These are phyloP conservation scores for Fusarium tjaetaba DNA, from an alignment of 2,329 filamentous ascomycete genomes.

Conservation along the genomic window DNA sequence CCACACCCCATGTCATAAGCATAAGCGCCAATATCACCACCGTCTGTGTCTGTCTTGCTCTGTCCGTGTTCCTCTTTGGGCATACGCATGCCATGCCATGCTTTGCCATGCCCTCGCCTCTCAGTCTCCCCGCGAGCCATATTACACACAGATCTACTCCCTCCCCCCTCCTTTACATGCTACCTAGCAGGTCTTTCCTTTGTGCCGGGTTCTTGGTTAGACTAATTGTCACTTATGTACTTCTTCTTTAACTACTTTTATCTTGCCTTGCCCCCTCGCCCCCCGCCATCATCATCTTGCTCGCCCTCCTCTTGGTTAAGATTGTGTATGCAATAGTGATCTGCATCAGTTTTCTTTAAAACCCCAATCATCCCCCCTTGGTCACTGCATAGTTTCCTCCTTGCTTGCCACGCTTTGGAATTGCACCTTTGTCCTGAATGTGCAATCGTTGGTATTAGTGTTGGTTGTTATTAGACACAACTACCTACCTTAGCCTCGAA, in stretches of 20 bases:
- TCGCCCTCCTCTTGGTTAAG: slow-evolving; percentile 19
- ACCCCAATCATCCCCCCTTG: background rate
- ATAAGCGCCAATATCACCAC: slow-evolving; percentile 25
- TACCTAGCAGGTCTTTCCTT: slow-evolving; percentile 5
- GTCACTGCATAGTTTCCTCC: background rate
- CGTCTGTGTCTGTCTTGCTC: background rate
- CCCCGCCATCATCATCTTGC: slow-evolving; percentile 15
- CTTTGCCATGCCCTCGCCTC: background rate
- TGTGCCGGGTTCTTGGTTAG: slow-evolving; percentile 19
- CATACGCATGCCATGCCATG: background rate
- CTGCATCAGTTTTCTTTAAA: slow-evolving; percentile 8
- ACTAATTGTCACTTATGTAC: slow-evolving; percentile 9
- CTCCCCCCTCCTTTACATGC: background rate
- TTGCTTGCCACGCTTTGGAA: background rate
- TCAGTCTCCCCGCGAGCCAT: background rate
- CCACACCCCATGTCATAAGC: slow-evolving; percentile 2
- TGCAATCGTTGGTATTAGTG: background rate
- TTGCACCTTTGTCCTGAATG: background rate
- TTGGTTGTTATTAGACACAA: background rate
- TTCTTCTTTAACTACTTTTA: slow-evolving; percentile 30
- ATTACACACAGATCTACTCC: slow-evolving; percentile 5
- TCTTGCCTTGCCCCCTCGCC: slow-evolving; percentile 19
- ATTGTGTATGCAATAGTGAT: slow-evolving; percentile 17
- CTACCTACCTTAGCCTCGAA: background rate
- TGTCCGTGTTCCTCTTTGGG: slow-evolving; percentile 22